Conservation (phyloP, 345 rosid species). For the Populus davidiana region DNA sequence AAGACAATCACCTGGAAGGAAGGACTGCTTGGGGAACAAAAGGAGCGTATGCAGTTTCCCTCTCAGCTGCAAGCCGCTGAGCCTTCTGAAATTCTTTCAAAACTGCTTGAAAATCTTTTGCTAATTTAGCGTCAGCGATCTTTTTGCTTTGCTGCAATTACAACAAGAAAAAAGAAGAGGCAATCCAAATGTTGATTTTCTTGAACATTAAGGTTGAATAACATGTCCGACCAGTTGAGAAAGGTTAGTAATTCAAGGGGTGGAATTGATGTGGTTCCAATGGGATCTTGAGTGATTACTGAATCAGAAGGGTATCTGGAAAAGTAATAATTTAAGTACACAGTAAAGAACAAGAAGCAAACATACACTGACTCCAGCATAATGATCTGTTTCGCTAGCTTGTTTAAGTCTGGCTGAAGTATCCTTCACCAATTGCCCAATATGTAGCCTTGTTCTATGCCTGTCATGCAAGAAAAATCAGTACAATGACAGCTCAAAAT, state of each 20-base stretch:
- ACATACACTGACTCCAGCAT: conserved; percentile 58
- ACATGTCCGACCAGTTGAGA: neutral
- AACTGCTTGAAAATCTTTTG: conserved; percentile 92
- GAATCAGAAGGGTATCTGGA: neutral
- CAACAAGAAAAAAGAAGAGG: conserved; percentile 2
- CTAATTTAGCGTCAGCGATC: conserved; percentile 94
- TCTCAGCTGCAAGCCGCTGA: conserved; percentile 93
- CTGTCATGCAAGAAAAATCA: conserved; percentile 40
- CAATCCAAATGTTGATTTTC: neutral
- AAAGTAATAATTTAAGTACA: neutral
- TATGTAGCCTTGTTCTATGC: conserved; percentile 79
- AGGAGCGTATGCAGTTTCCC: conserved; percentile 87
- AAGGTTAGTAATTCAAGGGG: neutral
- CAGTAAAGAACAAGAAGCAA: neutral
- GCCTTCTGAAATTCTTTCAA: conserved; percentile 97
- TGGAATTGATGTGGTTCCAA: neutral
- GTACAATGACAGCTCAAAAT: neutral
- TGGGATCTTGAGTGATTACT: neutral
- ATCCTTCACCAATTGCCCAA: conserved; percentile 85
- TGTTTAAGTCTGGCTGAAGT: conserved; percentile 89
- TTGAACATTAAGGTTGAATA: neutral
- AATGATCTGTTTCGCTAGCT: conserved; percentile 86
- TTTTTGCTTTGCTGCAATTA: conserved; percentile 74
- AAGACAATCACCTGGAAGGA: conserved; percentile 62
- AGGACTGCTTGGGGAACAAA: conserved; percentile 59